These are phyloP conservation scores for Cichorium intybus DNA, from an alignment of 140 eudicot species.

Conservation along the genomic window DNA sequence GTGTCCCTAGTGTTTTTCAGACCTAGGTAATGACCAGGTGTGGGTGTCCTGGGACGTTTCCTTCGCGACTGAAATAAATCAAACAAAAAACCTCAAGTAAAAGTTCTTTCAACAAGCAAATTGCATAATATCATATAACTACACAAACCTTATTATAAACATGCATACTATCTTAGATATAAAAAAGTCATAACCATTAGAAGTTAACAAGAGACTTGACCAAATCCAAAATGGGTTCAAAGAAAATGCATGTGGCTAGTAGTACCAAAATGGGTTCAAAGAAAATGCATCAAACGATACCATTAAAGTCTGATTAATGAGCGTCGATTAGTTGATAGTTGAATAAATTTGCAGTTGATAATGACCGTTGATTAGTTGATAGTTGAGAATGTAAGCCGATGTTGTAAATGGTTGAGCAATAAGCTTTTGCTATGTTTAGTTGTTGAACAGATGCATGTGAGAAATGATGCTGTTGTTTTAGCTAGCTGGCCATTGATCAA, in stretches of 20 bases:
- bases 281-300: too few relatives aligned
- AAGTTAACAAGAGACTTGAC: too few relatives aligned
- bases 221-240: too few relatives aligned
- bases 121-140: background rate
- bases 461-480: conserved; percentile 81
- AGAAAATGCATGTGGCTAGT: conserved; percentile 32
- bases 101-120: conserved; percentile 13
- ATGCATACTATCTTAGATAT: conserved; percentile 7
- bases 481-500: conserved; percentile 97
- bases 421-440: conserved; percentile 72
- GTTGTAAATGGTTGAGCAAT: too few relatives aligned
- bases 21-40: conserved; percentile 99
- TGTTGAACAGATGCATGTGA: too few relatives aligned
- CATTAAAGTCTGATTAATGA: conserved; percentile 53
- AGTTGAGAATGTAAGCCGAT: too few relatives aligned
- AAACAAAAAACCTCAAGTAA: conserved; percentile 12
- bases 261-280: too few relatives aligned
- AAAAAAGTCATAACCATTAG: background rate
- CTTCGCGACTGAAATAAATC: conserved; percentile 83
- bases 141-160: conserved; percentile 13
- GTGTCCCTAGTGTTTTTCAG: conserved; percentile 73
- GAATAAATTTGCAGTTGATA: conserved; percentile 75
- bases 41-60: conserved; percentile 97
- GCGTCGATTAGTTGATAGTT: conserved; percentile 84
- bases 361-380: conserved; percentile 94